Evolutionary conservation across 352 stramenopile species (phyloP), one percentile per base, ranked within the genome.

Genomic region (Phytopythium oedochilum): DNA sequence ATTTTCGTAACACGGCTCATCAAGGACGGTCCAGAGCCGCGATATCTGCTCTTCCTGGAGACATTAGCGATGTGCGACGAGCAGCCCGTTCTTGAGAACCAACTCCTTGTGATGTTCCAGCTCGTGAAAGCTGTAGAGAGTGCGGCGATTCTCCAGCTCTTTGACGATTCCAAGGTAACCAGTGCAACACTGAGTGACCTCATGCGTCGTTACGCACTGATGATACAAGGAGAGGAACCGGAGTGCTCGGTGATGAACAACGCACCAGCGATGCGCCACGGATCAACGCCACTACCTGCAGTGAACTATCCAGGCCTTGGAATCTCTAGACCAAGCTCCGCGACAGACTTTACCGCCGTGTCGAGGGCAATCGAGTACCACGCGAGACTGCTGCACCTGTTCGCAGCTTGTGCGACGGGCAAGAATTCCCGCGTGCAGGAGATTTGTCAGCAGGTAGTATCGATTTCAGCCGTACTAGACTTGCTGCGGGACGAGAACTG

Each of bases 31-130:
- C 62, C 64, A 0, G 71, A 88, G 40, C 74, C 76, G 26, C 57
- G 76, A 17, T 88, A 82, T 50, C 60, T 89, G 18, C 71, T 78
- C 38, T 84, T 86, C 22, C 46, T 89, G 34, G 79, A 89, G 55
- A 82, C 68, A 0, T 42, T 89, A 0, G 71, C 84, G 12, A 63
- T 86, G 26, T 88, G 76, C 43, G 66, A 78, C 39, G 75, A 88
- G 32, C 64, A 62, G n/a, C 75, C 79, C 0, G 60, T 88, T 15
- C 43, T 78, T 14, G 79, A 89, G 31, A 89, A 89, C 29, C 79
- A 88, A 39, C 55, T 88, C 12, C 53, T 89, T 2, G 77, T 89
- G 15, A 55, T 89, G 5, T 86, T 86, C 25, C 76, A 88, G 56
- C 52, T 89, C 22, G 59, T 86, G n/a, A 88, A 88, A 48, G 80